These are phyloP conservation scores for Pestalotiopsis sp. DNA, from an alignment of 2,329 filamentous ascomycete genomes.

Conservation along the genomic window DNA sequence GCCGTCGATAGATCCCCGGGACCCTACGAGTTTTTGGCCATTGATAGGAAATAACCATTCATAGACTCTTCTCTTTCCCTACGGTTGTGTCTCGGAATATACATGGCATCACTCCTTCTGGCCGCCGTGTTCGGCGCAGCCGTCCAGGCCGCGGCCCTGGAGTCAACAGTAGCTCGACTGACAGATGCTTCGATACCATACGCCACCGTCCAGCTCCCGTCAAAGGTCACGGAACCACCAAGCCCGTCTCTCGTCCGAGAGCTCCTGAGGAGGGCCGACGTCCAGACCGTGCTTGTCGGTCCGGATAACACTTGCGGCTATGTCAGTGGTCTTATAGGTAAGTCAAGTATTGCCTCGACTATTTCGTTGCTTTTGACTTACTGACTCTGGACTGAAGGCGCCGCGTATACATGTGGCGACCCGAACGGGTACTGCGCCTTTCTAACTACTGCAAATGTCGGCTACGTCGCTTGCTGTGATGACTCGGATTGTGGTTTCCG, in stretches of 20 bases:
- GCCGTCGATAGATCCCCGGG: not conserved
- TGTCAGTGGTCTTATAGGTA: constrained; percentile 43
- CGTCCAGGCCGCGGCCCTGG: constrained; percentile 38
- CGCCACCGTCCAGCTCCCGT: constrained; percentile 35
- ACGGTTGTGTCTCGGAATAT: not conserved
- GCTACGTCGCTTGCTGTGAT: constrained; percentile 47
- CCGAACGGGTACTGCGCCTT: constrained; percentile 41
- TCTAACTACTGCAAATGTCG: constrained; percentile 35
- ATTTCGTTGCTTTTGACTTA: not conserved
- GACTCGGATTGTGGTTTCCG: constrained; percentile 36
- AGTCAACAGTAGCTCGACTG: constrained; percentile 33
- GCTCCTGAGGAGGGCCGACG: constrained; percentile 34
- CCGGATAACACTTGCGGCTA: constrained; percentile 56
- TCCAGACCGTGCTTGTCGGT: constrained; percentile 44
- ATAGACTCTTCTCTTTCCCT: not conserved
- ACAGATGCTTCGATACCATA: constrained; percentile 37
- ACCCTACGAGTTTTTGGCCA: not conserved
- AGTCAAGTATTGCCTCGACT: constrained; percentile 4
- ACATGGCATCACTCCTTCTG: constrained; percentile 26
- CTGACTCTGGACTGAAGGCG: constrained; percentile 28
- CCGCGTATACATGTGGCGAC: constrained; percentile 41
- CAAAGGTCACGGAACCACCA: constrained; percentile 45
- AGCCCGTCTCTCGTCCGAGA: constrained; percentile 28
- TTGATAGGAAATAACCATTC: not conserved
- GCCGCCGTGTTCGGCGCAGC: constrained; percentile 34